Evolutionary conservation across 1,284 basidiomycete species (phyloP), one percentile per base, ranked within the genome.

Genomic region (Stygiomarasmius scandens): DNA sequence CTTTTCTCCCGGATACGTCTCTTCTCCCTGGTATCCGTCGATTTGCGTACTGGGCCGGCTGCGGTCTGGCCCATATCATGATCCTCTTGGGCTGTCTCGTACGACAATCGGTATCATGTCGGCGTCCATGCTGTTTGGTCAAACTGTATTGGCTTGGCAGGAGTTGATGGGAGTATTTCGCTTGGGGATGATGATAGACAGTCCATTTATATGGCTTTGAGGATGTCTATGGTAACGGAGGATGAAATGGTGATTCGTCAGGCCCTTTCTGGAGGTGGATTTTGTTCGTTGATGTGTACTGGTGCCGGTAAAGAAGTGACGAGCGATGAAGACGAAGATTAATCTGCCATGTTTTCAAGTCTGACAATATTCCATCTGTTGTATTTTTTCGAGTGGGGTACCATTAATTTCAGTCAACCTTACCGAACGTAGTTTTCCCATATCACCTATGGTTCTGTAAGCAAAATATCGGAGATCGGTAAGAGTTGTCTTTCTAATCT

Each of bases 131-230:
- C 57, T 67, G 0, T 47, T 68, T n/a, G 68, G 71, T 1, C 73
- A 75, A 20, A 67, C 71, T 46, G 66, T 69, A 54, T 66, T 69
- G 48, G 71, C 72, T 24, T 82, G 80, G 80, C 58, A 66, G 20
- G 64, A 25, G 56, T 73, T 22, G 71, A 74, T 57, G 59, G 60
- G 51, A 66, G 54, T 3, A 63, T 76, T 41, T 69, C 75, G 3
- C 67, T 82, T 1, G 80, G 80, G 12, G 66, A 71, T 55, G 73
- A 80, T 59, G 79, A 81, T 49, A 69, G 67, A 54, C 78, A 81
- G 61, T 76, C 72, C 49, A 52, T 81, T 25, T 81, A 75, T 64
- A 65, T 79, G 24, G 57, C 71, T 19, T 23, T 65, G 9, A 71
- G 36, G 56, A 65, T 63, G 43, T 58, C 59, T 54, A 29, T 50